Evolutionary conservation across 257 asterid genomes (phyloP).

Genomic region (Jasminum sambac): DNA sequence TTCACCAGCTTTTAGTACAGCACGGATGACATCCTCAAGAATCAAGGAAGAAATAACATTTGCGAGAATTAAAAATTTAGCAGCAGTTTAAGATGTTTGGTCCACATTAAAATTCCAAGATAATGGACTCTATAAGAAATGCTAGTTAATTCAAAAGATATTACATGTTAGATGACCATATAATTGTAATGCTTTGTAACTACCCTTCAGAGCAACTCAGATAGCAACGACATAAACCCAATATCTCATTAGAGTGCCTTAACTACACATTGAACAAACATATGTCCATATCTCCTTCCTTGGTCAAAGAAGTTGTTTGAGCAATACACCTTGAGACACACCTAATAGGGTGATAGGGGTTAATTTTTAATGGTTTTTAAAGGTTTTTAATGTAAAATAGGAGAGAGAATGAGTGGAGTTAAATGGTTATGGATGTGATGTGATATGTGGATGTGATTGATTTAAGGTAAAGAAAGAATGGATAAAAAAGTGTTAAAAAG

Average conservation of each 20-base stretch:
- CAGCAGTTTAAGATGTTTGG: not conserved
- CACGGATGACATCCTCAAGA: not conserved
- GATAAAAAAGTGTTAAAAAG: too few species aligned
- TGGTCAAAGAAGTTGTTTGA: not conserved
- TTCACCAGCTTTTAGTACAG: not conserved
- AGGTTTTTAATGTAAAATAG: too few species aligned
- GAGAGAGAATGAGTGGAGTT: too few species aligned
- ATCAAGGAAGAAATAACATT: not conserved
- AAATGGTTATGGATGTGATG: too few species aligned
- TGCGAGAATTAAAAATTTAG: not conserved
- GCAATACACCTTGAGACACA: not conserved
- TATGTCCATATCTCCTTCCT: not conserved
- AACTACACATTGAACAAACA: not conserved
- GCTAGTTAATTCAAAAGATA: not conserved
- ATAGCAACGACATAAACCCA: not conserved
- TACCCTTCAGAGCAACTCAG: not conserved
- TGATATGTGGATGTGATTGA: too few species aligned
- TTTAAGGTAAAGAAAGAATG: too few species aligned
- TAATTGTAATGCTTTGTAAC: not conserved
- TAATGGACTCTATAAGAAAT: not conserved
- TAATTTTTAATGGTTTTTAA: too few species aligned
- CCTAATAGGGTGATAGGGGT: too few species aligned
- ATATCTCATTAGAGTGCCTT: too few species aligned
- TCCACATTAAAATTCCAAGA: not conserved
- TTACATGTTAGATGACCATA: not conserved